Evolutionary conservation across 225 moss, liverwort and hornwort species (phyloP), one percentile per base, ranked within the genome.

Genomic region (Rhytidiadelphus loreus): DNA sequence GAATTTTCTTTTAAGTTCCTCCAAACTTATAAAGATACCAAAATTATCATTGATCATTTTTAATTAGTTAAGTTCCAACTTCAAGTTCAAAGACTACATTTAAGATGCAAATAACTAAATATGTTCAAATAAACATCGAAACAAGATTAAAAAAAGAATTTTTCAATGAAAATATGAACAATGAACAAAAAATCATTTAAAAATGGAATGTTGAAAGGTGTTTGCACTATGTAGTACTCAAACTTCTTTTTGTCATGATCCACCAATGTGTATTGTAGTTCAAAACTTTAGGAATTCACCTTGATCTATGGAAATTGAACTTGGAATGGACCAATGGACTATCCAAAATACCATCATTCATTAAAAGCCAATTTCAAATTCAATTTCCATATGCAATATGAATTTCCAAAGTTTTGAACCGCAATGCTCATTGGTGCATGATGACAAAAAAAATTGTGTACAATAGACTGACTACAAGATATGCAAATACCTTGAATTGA

Each of bases 401-500:
- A 19, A 32, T 74, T 48, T 30, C 48, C 7, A 74, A 32, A 74
- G 30, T 48, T 71, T 43, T 48, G 7, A 48, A 48, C 0, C 0
- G 0, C 19, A 74, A 46, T 74, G 11, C 0, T 30, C 7, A 74
- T 12, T 4, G 11, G 2, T 20, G 21, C 22, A 75, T 50, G 0
- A 20, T 32, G 5, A 33, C 8, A 8, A 21, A 48, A 52, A 21
- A 5, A 0, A 21, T 48, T 74, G 12, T 74, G 0, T 32, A 7
- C 1, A 0, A 0, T 29, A 17, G 44, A 11, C 2, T 25, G 44
- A 11, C 2, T 25, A 9, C 25, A 70, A 2, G 25, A 0, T 8
- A 43, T 26, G 15, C 15, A 41, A 41, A 44, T 44, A 72, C 11
- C 17, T 29, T 10, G 2, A 29, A 72, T 16, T 44, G 14, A 53